Base-by-base conservation (phyloP, 306 rosid species). In the peach (Prunus persica) region DNA sequence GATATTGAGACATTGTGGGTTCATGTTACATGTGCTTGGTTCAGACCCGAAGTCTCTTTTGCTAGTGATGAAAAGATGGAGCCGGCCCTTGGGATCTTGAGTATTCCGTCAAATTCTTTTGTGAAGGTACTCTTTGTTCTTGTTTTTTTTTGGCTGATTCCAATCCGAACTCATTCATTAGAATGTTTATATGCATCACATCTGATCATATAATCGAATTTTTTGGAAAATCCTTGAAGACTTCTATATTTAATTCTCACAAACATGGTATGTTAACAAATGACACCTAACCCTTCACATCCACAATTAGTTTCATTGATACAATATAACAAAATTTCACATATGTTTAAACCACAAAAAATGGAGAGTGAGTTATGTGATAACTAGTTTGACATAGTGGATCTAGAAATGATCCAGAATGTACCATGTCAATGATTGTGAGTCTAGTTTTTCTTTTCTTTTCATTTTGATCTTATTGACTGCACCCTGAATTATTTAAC, bases 21-120 rank as follows among this genome's bases (percentile, higher is more conserved):
- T 65, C 99, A 96, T 82, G 92, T 96, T 67, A 96, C 99, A 10
- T 96, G 99, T 77, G 99, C 99, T 86, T 96, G 99, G 99, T 96
- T 96, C 81, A 88, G 91, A 62, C 99, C 99, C 45, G 98, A 96
- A 89, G 99, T 96, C 68, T 86, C 98, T 56, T 96, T 96, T 72
- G 94, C 98, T 32, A 96, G 93, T 82, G 99, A 92, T 82, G 96
- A 96, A 79, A 93, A 84, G 86, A 96, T 96, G 99, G 99, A 96
- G 76, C 99, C 99, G 81, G 99, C 98, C 75, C 88, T 89, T 84
- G 99, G 99, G 64, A 96, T 96, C 85, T 89, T 96, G 83, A 82
- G 98, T 85, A 93, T 96, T 82, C 99, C 99, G 6, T 96, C 99
- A 71, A 93, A 96, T 91, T 91, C 99, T 82, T 96, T 96, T 82